Percentiles rank a stretch among this genome's conserved stretches.
These are phyloP conservation scores for Pyricularia pennisetigena DNA, from an alignment of 2,329 filamentous ascomycete species.

Conservation along the genomic window DNA sequence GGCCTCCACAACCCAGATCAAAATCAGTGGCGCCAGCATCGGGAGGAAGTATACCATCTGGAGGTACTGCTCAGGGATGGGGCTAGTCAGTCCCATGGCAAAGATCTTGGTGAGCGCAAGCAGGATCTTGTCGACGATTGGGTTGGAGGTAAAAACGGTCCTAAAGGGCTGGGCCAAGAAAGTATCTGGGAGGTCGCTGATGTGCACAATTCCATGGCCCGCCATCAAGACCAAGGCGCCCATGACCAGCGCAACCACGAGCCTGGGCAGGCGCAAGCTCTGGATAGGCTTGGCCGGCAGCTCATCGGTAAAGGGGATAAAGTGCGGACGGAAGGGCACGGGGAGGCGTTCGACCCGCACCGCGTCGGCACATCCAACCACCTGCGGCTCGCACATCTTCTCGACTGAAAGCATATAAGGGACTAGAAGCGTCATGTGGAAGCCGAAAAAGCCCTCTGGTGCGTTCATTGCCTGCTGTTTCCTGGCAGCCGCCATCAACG, in stretches of 20 bases:
- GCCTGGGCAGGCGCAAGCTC: background rate
- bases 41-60: conserved; percentile 8
- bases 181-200: background rate
- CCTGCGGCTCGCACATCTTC: background rate
- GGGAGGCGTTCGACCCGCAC: background rate
- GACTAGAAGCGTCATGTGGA: background rate
- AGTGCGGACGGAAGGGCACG: conserved; percentile 1
- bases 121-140: background rate
- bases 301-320: conserved; percentile 9
- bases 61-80: conserved; percentile 1
- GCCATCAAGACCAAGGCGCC: background rate
- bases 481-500: background rate
- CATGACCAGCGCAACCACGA: background rate
- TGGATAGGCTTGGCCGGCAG: conserved; percentile 5
- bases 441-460: background rate
- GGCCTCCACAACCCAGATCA: conserved; percentile 10
- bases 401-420: background rate
- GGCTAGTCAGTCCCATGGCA: background rate
- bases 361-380: background rate
- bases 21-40: conserved; percentile 4
- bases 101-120: background rate
- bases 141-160: background rate
- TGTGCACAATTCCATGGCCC: background rate
- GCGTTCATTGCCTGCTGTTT: background rate
- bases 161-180: conserved; percentile 1